Percentiles rank a stretch among this genome's conserved stretches.
Conservation (phyloP, 139 green algal genomes). For the Micromonas commoda region DNA sequence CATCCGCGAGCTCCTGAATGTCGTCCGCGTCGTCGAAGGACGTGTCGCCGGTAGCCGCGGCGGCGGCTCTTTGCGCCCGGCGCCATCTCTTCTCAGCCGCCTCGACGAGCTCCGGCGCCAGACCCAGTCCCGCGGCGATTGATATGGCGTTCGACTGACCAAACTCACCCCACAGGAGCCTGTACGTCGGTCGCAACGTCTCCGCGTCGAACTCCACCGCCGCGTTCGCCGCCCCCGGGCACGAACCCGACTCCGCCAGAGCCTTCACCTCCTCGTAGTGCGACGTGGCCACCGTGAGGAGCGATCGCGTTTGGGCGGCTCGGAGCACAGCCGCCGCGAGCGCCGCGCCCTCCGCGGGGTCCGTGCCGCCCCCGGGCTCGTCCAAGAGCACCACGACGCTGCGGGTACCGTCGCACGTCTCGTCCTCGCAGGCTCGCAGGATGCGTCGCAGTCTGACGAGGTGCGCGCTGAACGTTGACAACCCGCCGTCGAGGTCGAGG, state of each 20-base stretch:
- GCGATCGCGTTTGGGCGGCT: not conserved
- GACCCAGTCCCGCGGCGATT: slow-evolving; percentile 15
- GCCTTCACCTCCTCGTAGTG: slow-evolving; percentile 23
- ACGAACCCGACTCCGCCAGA: not conserved
- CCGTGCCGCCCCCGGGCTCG: slow-evolving; percentile 89
- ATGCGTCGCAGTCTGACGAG: slow-evolving; percentile 45
- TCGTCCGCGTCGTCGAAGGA: not conserved
- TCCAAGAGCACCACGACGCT: slow-evolving; percentile 82
- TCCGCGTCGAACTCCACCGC: slow-evolving; percentile 35
- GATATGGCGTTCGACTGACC: slow-evolving; percentile 19
- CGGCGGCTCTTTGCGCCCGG: not conserved
- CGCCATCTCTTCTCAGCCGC: slow-evolving; percentile 3
- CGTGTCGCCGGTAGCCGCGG: not conserved
- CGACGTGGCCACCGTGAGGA: slow-evolving; percentile 1
- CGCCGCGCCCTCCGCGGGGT: slow-evolving; percentile 84
- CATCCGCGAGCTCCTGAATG: not conserved
- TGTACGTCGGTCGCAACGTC: slow-evolving; percentile 32
- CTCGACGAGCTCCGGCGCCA: not conserved
- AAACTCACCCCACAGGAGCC: slow-evolving; percentile 23
- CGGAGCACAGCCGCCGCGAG: slow-evolving; percentile 74
- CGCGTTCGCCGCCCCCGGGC: slow-evolving; percentile 17
- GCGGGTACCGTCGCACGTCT: not conserved
- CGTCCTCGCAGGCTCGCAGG: slow-evolving; percentile 25
- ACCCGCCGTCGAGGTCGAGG: slow-evolving; percentile 58
- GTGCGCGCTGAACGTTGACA: slow-evolving; percentile 95